Conservation (phyloP, 1,139 yeast species). For the Taphrina populina region DNA sequence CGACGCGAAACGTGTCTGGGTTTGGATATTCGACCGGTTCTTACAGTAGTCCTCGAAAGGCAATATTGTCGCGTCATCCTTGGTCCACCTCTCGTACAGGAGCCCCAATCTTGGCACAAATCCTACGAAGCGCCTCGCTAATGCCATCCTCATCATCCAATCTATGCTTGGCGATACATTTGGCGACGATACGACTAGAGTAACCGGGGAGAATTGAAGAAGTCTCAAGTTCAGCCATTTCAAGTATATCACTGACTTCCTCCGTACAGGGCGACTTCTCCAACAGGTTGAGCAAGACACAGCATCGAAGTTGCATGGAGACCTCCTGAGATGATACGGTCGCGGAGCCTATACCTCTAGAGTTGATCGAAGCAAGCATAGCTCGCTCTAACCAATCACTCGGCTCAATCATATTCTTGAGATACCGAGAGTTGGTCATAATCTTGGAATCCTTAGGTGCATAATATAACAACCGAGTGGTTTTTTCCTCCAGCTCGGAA, state of each 20-base stretch:
- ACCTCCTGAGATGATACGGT: constrained; percentile 4
- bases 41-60: not conserved
- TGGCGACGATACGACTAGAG: constrained; percentile 18
- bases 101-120: constrained; percentile 16
- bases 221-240: constrained; percentile 21
- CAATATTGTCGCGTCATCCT: too few relatives aligned
- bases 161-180: constrained; percentile 17
- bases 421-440: constrained; percentile 6
- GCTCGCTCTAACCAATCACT: constrained; percentile 23
- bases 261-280: constrained; percentile 11
- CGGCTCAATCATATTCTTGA: constrained; percentile 17
- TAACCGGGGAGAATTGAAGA: constrained; percentile 15
- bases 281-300: constrained; percentile 18
- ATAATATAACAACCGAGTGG: not conserved
- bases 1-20: constrained; percentile 36
- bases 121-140: constrained; percentile 16
- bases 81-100: too few relatives aligned
- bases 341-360: not conserved
- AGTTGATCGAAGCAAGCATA: constrained; percentile 9
- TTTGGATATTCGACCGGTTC: constrained; percentile 8
- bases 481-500: not conserved
- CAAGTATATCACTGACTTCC: constrained; percentile 15
- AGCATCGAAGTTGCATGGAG: constrained; percentile 14
- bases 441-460: constrained; percentile 8
- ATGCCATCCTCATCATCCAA: constrained; percentile 22